Conservation (phyloP, 2,329 filamentous ascomycete species). For the Chrysoporthe puriensis region DNA sequence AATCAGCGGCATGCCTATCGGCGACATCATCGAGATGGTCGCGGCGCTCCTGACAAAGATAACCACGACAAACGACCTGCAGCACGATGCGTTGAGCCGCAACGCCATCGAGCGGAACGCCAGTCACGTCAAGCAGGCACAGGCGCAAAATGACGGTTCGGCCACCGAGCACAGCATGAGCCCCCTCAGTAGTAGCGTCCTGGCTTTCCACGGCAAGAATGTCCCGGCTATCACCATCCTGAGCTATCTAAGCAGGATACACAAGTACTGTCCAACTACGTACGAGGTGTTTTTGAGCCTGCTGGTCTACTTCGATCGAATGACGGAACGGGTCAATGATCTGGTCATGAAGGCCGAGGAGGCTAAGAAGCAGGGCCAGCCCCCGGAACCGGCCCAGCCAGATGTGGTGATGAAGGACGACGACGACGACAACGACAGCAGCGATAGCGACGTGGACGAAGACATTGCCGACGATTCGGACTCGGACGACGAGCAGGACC, state of each 20-base stretch:
- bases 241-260: constrained; percentile 93
- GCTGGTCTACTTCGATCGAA: constrained; percentile 96
- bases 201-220: constrained; percentile 98
- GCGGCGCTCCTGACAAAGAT: constrained; percentile 96
- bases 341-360: constrained; percentile 71
- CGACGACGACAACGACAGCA: constrained; percentile 37
- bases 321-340: constrained; percentile 94
- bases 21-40: constrained; percentile 98
- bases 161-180: constrained; percentile 52
- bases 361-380: constrained; percentile 44
- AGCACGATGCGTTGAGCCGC: constrained; percentile 89
- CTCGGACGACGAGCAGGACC: constrained; percentile 39
- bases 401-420: constrained; percentile 45
- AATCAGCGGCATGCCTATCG: constrained; percentile 96
- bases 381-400: constrained; percentile 27
- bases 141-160: constrained; percentile 34
- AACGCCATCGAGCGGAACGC: constrained; percentile 76
- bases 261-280: constrained; percentile 98
- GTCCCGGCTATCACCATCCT: constrained; percentile 95
- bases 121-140: constrained; percentile 60
- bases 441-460: constrained; percentile 49
- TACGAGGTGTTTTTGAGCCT: constrained; percentile 97
- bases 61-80: constrained; percentile 91
- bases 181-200: constrained; percentile 66
- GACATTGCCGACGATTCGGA: constrained; percentile 55